These are phyloP conservation scores for Cordyceps militaris DNA, from an alignment of 2,329 filamentous ascomycete genomes.

Conservation along the genomic window DNA sequence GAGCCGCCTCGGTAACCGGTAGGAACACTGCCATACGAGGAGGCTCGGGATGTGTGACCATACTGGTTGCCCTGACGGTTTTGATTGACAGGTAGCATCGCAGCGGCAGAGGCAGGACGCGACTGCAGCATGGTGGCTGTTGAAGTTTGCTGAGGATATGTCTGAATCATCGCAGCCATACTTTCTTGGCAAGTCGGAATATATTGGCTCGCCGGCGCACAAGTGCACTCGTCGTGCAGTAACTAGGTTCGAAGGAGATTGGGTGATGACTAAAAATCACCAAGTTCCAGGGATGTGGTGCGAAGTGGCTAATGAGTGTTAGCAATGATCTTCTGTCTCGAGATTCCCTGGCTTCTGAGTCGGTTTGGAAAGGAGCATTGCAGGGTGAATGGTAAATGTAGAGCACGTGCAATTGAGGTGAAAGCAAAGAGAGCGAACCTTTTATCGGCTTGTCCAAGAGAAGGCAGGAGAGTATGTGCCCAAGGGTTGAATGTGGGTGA, in stretches of 20 bases:
- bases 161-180: conserved; percentile 83
- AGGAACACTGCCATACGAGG: conserved; percentile 26
- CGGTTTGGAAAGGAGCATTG: not conserved
- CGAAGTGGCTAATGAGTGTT: not conserved
- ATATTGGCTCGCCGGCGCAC: not conserved
- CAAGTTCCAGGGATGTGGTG: not conserved
- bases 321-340: not conserved
- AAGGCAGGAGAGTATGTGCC: not conserved
- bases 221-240: not conserved
- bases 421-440: not conserved
- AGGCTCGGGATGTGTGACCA: conserved; percentile 20
- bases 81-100: conserved; percentile 44
- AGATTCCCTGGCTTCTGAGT: not conserved
- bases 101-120: conserved; percentile 50
- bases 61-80: conserved; percentile 46
- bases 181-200: conserved; percentile 26
- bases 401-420: not conserved
- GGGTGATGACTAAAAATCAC: not conserved
- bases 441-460: not conserved
- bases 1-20: conserved; percentile 48
- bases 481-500: not conserved
- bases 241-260: not conserved
- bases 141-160: conserved; percentile 67
- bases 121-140: conserved; percentile 71
- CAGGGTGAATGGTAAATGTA: not conserved